Percentiles rank a stretch among this genome's conserved stretches.
phyloP scores from a whole-genome alignment of 2,329 filamentous ascomycete species.

The Cercospora sojina region DNA sequence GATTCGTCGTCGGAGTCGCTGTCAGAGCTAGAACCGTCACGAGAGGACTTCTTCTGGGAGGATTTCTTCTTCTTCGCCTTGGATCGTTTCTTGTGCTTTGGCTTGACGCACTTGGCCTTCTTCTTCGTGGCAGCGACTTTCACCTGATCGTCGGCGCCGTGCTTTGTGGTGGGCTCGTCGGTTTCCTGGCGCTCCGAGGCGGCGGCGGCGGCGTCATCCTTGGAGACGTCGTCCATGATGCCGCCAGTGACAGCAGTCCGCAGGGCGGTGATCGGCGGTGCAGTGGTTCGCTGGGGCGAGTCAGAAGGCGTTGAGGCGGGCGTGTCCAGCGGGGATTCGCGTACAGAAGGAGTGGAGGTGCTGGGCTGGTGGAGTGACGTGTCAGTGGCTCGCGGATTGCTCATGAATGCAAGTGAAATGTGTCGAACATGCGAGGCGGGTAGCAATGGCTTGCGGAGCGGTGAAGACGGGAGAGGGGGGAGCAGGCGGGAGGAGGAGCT shows the following conservation, averaged over 20 bases:
- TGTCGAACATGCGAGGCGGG: neutral
- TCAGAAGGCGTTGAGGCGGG: constrained; percentile 33
- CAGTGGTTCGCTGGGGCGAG: constrained; percentile 21
- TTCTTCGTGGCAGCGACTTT: constrained; percentile 24
- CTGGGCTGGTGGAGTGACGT: constrained; percentile 23
- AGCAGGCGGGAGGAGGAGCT: constrained; percentile 3
- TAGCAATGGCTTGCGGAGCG: neutral
- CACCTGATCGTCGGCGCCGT: constrained; percentile 15
- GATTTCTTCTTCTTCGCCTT: constrained; percentile 24
- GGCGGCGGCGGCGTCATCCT: constrained; percentile 23
- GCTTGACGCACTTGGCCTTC: constrained; percentile 29
- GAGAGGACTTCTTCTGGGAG: constrained; percentile 22
- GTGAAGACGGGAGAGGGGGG: constrained; percentile 7
- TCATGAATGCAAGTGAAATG: constrained; percentile 53
- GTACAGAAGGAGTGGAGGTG: constrained; percentile 20
- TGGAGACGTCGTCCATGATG: constrained; percentile 32
- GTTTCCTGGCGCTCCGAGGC: constrained; percentile 17
- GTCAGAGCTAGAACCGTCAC: constrained; percentile 27
- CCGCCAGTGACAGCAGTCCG: constrained; percentile 24
- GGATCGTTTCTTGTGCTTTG: constrained; percentile 27
- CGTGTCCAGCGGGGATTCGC: constrained; percentile 27
- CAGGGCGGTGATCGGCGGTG: constrained; percentile 20
- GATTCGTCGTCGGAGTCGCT: constrained; percentile 16
- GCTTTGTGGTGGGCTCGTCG: constrained; percentile 12
- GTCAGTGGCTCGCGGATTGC: constrained; percentile 26